Percentiles rank a stretch among this genome's conserved stretches.
Evolutionary conservation across 2,329 filamentous ascomycete species (phyloP).

Genomic region (Penicillium capsulatum): DNA sequence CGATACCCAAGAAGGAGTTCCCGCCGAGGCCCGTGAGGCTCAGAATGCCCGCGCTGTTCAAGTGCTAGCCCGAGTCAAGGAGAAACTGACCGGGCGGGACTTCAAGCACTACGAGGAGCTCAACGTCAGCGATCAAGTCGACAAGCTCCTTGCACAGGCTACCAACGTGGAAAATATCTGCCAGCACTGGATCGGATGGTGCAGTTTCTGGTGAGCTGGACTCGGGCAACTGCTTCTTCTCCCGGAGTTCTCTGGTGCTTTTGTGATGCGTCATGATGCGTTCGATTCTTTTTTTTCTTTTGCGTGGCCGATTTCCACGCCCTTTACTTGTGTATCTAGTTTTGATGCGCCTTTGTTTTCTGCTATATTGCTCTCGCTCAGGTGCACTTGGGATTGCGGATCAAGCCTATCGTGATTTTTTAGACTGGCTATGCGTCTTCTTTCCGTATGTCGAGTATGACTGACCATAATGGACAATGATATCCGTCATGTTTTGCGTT

Average conservation of each 20-base stretch:
- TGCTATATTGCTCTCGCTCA: no score
- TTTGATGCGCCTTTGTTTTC: no score
- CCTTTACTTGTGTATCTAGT: constrained; percentile 15
- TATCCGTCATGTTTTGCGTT: constrained; percentile 6
- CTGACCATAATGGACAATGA: not conserved
- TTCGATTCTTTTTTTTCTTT: constrained; percentile 12
- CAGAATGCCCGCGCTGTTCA: constrained; percentile 92
- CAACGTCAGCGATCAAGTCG: constrained; percentile 80
- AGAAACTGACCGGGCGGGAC: constrained; percentile 91
- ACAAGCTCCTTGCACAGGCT: constrained; percentile 89
- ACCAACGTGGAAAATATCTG: constrained; percentile 97
- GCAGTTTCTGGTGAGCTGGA: constrained; percentile 78
- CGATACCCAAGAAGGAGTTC: constrained; percentile 40
- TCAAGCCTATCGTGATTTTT: constrained; percentile 9
- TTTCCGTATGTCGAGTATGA: no score
- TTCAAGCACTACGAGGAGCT: constrained; percentile 85
- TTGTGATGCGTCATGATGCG: constrained; percentile 24
- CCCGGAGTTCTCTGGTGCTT: constrained; percentile 24
- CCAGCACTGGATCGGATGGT: constrained; percentile 99
- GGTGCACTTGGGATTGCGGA: constrained; percentile 2
- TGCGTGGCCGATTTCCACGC: not conserved
- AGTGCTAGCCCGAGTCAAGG: constrained; percentile 84
- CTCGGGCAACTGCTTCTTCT: constrained; percentile 1
- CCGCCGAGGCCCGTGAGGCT: constrained; percentile 59
- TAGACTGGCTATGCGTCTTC: constrained; percentile 8